These are phyloP conservation scores for Scytalidium lignicola DNA, from an alignment of 2,329 filamentous ascomycete genomes.

Conservation along the genomic window DNA sequence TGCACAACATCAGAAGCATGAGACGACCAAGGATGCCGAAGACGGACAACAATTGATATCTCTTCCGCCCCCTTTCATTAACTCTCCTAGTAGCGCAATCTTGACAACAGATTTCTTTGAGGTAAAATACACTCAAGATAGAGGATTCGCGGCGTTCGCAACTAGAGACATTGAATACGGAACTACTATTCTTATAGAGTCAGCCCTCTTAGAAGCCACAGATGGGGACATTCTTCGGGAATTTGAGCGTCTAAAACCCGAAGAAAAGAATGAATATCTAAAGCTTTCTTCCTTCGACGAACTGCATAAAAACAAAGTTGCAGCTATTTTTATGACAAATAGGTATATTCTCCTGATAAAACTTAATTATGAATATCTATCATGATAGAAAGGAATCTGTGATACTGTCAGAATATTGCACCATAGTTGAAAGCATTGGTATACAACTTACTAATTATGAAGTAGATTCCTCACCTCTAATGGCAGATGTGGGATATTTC, in stretches of 20 bases:
- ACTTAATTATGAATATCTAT: background rate
- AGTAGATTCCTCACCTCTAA: constrained; percentile 14
- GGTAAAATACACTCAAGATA: constrained; percentile 18
- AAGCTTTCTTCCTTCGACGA: constrained; percentile 12
- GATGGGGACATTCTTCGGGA: constrained; percentile 11
- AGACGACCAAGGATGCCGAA: background rate
- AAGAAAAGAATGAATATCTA: constrained; percentile 16
- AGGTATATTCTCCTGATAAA: constrained; percentile 14
- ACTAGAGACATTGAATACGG: constrained; percentile 17
- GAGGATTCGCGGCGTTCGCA: constrained; percentile 26
- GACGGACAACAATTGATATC: background rate
- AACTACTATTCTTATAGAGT: constrained; percentile 20
- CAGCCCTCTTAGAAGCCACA: constrained; percentile 18
- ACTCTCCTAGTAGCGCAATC: background rate
- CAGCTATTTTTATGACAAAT: constrained; percentile 25
- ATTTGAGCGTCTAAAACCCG: constrained; percentile 11
- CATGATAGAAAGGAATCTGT: too few relatives aligned
- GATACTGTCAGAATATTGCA: too few relatives aligned
- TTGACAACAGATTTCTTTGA: constrained; percentile 24
- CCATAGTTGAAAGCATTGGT: too few relatives aligned
- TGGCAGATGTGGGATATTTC: constrained; percentile 36
- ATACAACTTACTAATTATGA: background rate
- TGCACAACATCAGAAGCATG: background rate
- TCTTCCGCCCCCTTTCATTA: background rate
- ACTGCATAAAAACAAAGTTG: constrained; percentile 7